These are phyloP conservation scores for Aspergillus ochraceoroseus DNA, from an alignment of 2,329 filamentous ascomycete genomes.

Conservation along the genomic window DNA sequence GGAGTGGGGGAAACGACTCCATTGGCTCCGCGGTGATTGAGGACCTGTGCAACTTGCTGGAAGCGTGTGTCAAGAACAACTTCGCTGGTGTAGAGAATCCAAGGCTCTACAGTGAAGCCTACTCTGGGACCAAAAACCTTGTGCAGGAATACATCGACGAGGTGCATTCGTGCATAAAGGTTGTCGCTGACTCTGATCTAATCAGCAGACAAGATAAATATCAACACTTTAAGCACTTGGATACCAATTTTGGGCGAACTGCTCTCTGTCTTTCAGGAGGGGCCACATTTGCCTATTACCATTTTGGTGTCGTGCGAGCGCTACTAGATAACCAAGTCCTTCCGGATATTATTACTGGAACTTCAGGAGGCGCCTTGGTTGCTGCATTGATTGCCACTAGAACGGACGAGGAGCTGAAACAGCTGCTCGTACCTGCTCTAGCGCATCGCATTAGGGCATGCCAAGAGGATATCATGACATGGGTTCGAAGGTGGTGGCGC, in stretches of 20 bases:
- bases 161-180: constrained; percentile 51
- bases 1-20: constrained; percentile 20
- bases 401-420: constrained; percentile 84
- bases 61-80: constrained; percentile 95
- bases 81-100: constrained; percentile 94
- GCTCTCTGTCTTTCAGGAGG: constrained; percentile 90
- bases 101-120: constrained; percentile 92
- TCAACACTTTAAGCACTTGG: constrained; percentile 76
- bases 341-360: constrained; percentile 92
- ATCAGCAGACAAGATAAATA: constrained; percentile 70
- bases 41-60: constrained; percentile 70
- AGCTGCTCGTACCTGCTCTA: constrained; percentile 80
- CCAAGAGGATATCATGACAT: constrained; percentile 68
- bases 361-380: constrained; percentile 86
- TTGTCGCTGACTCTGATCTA: constrained; percentile 64
- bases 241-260: constrained; percentile 86
- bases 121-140: constrained; percentile 93
- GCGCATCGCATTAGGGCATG: constrained; percentile 80
- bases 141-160: constrained; percentile 90
- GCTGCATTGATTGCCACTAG: constrained; percentile 82
- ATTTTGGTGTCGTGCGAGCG: constrained; percentile 87
- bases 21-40: constrained; percentile 55
- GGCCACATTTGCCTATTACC: constrained; percentile 93
- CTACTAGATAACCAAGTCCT: constrained; percentile 79
- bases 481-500: constrained; percentile 80